Evolutionary conservation across 768 basidiomycete species (phyloP).

Genomic region (Suillus occidentalis): DNA sequence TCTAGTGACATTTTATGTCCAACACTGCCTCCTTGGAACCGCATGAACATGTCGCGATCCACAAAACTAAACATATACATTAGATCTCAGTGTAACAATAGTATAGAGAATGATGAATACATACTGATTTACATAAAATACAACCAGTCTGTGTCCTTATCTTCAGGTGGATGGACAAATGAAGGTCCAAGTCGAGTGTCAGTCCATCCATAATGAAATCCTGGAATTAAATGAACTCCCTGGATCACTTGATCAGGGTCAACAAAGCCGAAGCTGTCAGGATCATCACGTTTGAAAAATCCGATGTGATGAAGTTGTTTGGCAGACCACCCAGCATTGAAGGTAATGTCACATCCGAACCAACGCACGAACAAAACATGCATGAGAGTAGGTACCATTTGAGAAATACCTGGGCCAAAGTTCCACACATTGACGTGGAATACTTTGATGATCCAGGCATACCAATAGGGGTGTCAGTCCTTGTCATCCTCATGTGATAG

Average conservation of each 20-base stretch:
- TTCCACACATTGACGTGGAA: neutral
- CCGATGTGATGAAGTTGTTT: slow-evolving; percentile 35
- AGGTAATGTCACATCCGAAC: slow-evolving; percentile 30
- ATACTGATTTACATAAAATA: too few relatives aligned
- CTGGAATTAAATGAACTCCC: too few relatives aligned
- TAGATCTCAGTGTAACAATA: too few relatives aligned
- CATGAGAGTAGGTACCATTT: neutral
- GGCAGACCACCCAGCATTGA: slow-evolving; percentile 24
- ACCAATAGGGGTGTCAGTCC: neutral
- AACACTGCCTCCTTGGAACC: slow-evolving; percentile 29
- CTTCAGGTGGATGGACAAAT: too few relatives aligned
- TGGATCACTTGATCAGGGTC: too few relatives aligned
- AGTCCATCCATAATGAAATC: too few relatives aligned
- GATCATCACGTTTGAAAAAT: slow-evolving; percentile 9
- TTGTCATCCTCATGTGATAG: too few relatives aligned
- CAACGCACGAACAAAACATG: slow-evolving; percentile 39
- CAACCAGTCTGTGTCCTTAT: neutral
- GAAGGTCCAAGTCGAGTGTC: too few relatives aligned
- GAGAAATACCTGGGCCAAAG: neutral
- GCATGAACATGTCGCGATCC: slow-evolving; percentile 35
- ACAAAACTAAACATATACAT: slow-evolving; percentile 31
- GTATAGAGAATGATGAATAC: too few relatives aligned
- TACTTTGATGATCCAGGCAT: neutral
- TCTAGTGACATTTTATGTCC: slow-evolving; percentile 23
- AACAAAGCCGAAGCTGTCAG: too few relatives aligned